Evolutionary conservation across 2,329 filamentous ascomycete genomes (phyloP), one percentile per base, ranked within the genome.

Genomic region (Mycosphaerelloides madeirae): DNA sequence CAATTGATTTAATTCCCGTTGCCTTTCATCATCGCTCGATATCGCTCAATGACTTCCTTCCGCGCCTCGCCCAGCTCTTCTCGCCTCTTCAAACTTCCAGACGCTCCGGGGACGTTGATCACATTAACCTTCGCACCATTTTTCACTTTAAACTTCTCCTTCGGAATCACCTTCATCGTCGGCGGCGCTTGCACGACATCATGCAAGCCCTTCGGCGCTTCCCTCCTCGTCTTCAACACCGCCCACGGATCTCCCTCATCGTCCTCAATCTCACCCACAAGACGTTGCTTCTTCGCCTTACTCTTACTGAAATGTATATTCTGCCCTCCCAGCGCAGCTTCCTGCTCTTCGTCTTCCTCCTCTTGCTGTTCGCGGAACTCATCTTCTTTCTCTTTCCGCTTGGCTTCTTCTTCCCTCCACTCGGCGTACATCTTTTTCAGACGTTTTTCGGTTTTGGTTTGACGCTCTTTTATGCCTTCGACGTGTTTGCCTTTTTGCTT

Each of bases 391-490:
- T 49, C 84, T 80, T 68, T 90, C 84, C 78, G 54, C 82, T 82
- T 41, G 77, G 85, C 89, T 55, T 91, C 86, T 34, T 84, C 83
- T 63, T 90, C 87, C 53, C 87, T 72, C 79, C 80, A 83, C 16
- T 76, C 71, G 7, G 67, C 65, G 52, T 82, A 78, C 62, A 83
- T 66, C 38, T 74, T 74, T 39, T 76, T 73, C 48, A 96, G 83
- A 54, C 84, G 83, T 63, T 81, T 85, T 69, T 96, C 90, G 60
- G 90, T 93, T 65, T 83, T 84, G 5, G 90, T 96, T 40, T 80
- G 76, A 51, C 79, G 77, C 14, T 82, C 76, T 61, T 87, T 85
- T 7, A 84, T 60, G 0, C 85, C 80, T 28, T 78, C 67, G 6
- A 81, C 76, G 48, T 84, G 82, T 51, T 75, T 80, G 41, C 79